Conservation (phyloP, 2,329 filamentous ascomycete genomes). For the Tolypocladium endophyticum region DNA sequence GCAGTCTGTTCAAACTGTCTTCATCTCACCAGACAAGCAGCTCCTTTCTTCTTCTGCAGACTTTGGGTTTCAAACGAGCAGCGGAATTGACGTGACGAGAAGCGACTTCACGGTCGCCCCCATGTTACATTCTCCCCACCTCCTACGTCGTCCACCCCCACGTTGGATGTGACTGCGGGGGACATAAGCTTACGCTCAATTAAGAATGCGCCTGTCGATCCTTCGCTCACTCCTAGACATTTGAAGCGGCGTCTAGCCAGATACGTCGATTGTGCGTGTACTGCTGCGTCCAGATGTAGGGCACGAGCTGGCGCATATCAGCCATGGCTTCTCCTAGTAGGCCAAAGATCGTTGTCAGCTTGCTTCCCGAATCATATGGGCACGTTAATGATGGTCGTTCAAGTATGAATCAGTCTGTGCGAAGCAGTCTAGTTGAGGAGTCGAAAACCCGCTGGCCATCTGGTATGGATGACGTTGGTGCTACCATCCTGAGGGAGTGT, state of each 20-base stretch:
- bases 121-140: background rate
- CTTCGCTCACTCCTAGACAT: background rate
- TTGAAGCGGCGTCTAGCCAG: background rate
- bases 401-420: too few species aligned
- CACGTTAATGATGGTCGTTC: too few species aligned
- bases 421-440: too few species aligned
- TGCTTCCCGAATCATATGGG: too few species aligned
- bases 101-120: background rate
- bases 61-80: background rate
- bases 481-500: too few species aligned
- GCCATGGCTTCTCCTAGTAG: too few species aligned
- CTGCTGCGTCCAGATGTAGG: too few species aligned
- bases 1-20: background rate
- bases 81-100: background rate
- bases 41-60: background rate
- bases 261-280: background rate
- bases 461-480: too few species aligned
- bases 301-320: too few species aligned
- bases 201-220: background rate
- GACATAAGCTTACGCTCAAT: background rate
- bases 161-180: constrained; percentile 1
- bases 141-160: background rate
- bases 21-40: background rate
- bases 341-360: too few species aligned
- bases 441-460: too few species aligned